phyloP scores from a whole-genome alignment of 495 filamentous ascomycete genomes.

The Aspergillus conjunctus region DNA sequence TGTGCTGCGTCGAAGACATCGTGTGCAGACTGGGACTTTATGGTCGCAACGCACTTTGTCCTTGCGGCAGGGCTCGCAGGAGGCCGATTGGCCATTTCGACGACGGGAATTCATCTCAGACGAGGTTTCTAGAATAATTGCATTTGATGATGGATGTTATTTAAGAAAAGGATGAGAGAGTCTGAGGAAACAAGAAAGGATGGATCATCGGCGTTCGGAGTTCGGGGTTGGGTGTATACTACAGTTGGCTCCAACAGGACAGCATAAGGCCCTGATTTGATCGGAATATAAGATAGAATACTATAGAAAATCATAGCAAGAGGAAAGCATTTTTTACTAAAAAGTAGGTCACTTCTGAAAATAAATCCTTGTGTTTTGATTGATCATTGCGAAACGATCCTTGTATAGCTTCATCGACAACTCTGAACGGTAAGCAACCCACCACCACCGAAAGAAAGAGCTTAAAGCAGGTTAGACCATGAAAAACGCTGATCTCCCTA shows the following conservation, averaged over 20 bases:
- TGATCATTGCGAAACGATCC: neutral
- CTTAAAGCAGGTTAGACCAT: neutral
- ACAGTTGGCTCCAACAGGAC: neutral
- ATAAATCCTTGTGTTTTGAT: neutral
- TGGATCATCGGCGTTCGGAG: neutral
- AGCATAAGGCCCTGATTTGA: neutral
- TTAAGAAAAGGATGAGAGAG: neutral
- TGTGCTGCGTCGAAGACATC: slow-evolving; percentile 10
- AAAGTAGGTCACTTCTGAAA: neutral
- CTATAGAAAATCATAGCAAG: too few relatives aligned
- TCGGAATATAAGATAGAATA: too few relatives aligned
- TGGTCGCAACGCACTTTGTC: slow-evolving; percentile 53
- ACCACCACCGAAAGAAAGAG: neutral
- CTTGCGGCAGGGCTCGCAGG: slow-evolving; percentile 53
- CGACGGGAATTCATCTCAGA: slow-evolving; percentile 25
- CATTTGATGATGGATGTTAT: neutral
- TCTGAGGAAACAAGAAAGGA: neutral
- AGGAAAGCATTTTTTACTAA: neutral
- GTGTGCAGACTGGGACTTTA: slow-evolving; percentile 25
- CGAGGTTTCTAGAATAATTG: neutral
- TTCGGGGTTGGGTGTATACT: slow-evolving; percentile 4
- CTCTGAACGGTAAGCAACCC: neutral
- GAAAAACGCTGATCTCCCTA: neutral
- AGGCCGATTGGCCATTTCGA: slow-evolving; percentile 49
- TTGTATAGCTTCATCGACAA: neutral